A percentile compares a stretch with the other conserved stretches of the same genome.
Evolutionary conservation across 441 rosid species (phyloP).

Genomic region (Corymbia calophylla): DNA sequence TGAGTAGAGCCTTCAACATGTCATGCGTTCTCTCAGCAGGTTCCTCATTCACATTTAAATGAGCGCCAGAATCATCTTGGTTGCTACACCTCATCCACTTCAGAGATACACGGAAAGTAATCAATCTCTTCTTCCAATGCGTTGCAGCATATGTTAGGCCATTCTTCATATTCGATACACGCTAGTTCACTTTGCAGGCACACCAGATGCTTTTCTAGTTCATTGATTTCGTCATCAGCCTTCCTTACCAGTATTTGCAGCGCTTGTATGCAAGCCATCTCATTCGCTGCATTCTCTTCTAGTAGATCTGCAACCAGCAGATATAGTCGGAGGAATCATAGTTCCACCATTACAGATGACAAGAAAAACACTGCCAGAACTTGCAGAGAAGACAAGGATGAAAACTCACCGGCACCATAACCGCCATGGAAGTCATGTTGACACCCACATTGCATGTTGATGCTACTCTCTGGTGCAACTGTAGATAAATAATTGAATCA

Average conservation of each 20-base stretch:
- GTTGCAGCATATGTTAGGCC: constrained; percentile 32
- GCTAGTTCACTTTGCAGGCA: constrained; percentile 37
- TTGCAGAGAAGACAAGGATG: background rate
- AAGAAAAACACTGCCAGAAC: background rate
- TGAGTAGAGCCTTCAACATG: constrained; percentile 26
- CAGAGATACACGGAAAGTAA: constrained; percentile 21
- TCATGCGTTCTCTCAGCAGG: constrained; percentile 35
- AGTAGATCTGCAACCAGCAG: constrained; percentile 31
- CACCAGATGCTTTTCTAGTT: constrained; percentile 36
- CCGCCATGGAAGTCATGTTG: constrained; percentile 35
- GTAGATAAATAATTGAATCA: background rate
- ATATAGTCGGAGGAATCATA: background rate
- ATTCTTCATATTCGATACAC: constrained; percentile 42
- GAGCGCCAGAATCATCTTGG: constrained; percentile 20
- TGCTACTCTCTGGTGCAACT: constrained; percentile 30
- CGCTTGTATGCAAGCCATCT: constrained; percentile 44
- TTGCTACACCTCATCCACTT: constrained; percentile 24
- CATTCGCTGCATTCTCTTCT: constrained; percentile 51
- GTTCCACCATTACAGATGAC: background rate
- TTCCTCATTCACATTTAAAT: constrained; percentile 20
- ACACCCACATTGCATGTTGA: constrained; percentile 19
- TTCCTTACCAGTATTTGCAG: constrained; percentile 39
- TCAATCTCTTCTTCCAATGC: constrained; percentile 34
- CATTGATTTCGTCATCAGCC: constrained; percentile 41
- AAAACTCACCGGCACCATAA: constrained; percentile 37